Percentiles rank a stretch among this genome's conserved stretches.
phyloP scores from a whole-genome alignment of 305 asterid species.

The Galium porrigens region DNA sequence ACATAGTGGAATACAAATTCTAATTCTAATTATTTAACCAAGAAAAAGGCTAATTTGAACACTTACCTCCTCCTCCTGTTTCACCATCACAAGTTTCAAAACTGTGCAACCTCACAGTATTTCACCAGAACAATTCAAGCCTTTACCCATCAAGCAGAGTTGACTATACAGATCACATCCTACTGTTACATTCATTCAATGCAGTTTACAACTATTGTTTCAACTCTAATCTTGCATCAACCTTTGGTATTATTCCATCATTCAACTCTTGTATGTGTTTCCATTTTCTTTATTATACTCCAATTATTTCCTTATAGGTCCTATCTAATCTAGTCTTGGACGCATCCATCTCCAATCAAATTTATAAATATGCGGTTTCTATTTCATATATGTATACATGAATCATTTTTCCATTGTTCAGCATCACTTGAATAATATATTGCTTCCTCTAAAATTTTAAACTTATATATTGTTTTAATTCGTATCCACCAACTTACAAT shows the following conservation, averaged over 20 bases:
- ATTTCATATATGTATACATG: too few species aligned
- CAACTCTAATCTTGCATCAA: neutral
- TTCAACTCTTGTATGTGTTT: too few species aligned
- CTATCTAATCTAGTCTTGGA: neutral
- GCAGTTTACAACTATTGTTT: neutral
- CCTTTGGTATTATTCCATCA: neutral
- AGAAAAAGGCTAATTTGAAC: neutral
- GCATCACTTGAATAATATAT: too few species aligned
- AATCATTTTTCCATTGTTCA: too few species aligned
- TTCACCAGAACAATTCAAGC: neutral
- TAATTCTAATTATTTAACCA: neutral
- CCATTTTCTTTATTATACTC: too few species aligned
- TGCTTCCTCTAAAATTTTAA: too few species aligned
- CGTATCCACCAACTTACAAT: neutral
- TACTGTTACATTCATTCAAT: neutral
- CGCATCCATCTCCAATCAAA: neutral
- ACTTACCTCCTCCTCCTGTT: neutral
- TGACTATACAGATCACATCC: neutral
- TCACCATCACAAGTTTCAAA: neutral
- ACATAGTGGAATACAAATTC: too few species aligned
- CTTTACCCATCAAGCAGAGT: neutral
- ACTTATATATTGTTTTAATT: too few species aligned
- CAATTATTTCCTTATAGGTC: neutral
- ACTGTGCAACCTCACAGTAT: neutral
- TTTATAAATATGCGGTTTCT: too few species aligned